These are phyloP conservation scores for Eutrema salsugineum DNA, from an alignment of 441 rosid genomes.

Conservation along the genomic window DNA sequence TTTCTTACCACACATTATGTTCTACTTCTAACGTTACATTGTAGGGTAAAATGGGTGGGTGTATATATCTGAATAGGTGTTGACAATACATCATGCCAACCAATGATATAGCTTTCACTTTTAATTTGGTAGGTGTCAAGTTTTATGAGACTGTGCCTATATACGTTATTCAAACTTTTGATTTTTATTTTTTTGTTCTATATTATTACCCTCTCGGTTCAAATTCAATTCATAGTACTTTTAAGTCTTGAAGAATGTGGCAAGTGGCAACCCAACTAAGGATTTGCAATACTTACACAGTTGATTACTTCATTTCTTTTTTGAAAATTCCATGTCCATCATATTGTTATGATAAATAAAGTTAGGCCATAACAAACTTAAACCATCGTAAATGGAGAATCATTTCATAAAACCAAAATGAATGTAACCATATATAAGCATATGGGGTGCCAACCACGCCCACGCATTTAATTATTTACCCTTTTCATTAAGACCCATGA, in stretches of 20 bases:
- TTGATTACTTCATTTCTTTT: too few relatives aligned
- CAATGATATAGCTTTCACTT: neutral
- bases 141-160: neutral
- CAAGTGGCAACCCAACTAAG: too few relatives aligned
- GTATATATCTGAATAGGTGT: neutral
- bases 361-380: neutral
- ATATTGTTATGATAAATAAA: neutral
- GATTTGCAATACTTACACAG: too few relatives aligned
- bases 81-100: neutral
- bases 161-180: neutral
- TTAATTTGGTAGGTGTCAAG: neutral
- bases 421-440: neutral
- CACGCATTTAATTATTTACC: neutral
- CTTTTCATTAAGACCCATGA: neutral
- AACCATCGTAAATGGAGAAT: neutral
- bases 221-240: neutral
- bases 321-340: neutral
- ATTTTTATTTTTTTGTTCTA: neutral
- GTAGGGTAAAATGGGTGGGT: neutral
- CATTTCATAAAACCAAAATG: neutral
- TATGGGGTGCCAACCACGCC: neutral
- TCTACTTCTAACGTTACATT: neutral
- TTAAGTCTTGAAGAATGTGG: too few relatives aligned
- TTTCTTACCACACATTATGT: neutral
- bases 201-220: neutral